These are phyloP conservation scores for Verticillium albo-atrum DNA, from an alignment of 2,329 filamentous ascomycete genomes.

Conservation along the genomic window DNA sequence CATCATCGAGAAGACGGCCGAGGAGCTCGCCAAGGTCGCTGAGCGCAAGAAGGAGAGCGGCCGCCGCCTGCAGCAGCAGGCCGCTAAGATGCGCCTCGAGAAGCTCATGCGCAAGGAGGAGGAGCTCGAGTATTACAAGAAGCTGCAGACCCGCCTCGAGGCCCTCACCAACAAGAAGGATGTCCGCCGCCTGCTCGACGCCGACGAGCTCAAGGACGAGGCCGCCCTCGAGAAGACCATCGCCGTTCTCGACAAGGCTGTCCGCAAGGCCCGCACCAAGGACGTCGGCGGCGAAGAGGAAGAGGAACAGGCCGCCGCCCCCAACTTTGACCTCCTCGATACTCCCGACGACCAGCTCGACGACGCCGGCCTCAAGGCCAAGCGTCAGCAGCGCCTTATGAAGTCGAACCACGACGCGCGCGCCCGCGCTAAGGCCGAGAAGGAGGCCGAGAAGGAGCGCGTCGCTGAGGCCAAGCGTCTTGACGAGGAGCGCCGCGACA, in stretches of 20 bases:
- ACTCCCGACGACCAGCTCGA: conserved; percentile 89
- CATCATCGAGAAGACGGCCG: conserved; percentile 85
- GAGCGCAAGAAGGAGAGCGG: conserved; percentile 96
- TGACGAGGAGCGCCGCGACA: conserved; percentile 79
- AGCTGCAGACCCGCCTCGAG: conserved; percentile 67
- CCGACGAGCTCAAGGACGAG: conserved; percentile 90
- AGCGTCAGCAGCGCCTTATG: conserved; percentile 85
- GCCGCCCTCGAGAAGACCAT: conserved; percentile 77
- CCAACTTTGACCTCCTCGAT: conserved; percentile 84
- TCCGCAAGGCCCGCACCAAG: conserved; percentile 87
- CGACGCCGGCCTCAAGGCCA: conserved; percentile 85
- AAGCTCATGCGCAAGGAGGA: conserved; percentile 95
- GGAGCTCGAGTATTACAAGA: conserved; percentile 89
- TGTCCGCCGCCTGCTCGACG: conserved; percentile 76
- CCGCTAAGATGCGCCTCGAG: conserved; percentile 93
- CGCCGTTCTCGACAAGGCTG: conserved; percentile 84
- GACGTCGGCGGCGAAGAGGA: conserved; percentile 81
- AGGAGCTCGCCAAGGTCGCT: conserved; percentile 83
- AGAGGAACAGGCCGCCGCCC: conserved; percentile 73
- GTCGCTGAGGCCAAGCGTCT: conserved; percentile 76
- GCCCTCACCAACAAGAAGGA: conserved; percentile 83
- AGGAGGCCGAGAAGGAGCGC: conserved; percentile 85
- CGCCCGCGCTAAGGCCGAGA: conserved; percentile 91
- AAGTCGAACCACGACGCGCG: conserved; percentile 94
- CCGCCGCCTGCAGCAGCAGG: conserved; percentile 86